Evolutionary conservation across 176 grass and related monocot genomes (phyloP).

Genomic region (Paspalum vaginatum): DNA sequence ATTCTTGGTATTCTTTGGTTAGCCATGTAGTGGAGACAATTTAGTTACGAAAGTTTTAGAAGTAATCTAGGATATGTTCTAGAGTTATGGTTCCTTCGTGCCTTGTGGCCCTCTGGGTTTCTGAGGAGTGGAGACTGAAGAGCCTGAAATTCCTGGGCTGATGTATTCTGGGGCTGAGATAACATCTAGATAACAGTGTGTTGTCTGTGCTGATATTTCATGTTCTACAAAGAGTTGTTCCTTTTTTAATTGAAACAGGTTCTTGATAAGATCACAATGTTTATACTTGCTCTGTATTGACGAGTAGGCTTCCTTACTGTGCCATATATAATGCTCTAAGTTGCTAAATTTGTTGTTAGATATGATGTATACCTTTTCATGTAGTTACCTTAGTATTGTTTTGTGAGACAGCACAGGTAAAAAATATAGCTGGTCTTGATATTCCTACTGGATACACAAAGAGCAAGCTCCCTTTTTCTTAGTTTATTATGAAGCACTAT

Average conservation of each 20-base stretch:
- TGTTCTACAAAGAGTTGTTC: neutral
- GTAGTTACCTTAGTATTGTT: neutral
- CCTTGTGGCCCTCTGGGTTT: slow-evolving; percentile 1
- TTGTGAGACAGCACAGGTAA: neutral
- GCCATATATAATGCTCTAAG: neutral
- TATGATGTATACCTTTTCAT: slow-evolving; percentile 5
- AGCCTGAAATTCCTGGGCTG: neutral
- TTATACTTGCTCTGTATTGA: neutral
- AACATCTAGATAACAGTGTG: neutral
- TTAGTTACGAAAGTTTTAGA: neutral
- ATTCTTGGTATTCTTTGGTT: slow-evolving; percentile 14
- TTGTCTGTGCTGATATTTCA: slow-evolving; percentile 19
- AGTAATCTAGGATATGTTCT: neutral
- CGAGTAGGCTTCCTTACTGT: neutral
- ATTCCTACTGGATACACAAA: neutral
- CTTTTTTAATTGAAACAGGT: slow-evolving; percentile 7
- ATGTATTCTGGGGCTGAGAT: neutral
- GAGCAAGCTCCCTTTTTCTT: neutral
- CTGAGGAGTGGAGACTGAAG: neutral
- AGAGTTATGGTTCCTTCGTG: slow-evolving; percentile 4
- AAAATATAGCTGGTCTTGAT: neutral
- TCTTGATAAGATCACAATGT: neutral
- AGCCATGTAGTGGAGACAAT: neutral
- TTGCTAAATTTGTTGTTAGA: neutral
- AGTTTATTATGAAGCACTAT: slow-evolving; percentile 18